Conservation (phyloP, 129 eudicot species). For the Escallonia rubra region DNA sequence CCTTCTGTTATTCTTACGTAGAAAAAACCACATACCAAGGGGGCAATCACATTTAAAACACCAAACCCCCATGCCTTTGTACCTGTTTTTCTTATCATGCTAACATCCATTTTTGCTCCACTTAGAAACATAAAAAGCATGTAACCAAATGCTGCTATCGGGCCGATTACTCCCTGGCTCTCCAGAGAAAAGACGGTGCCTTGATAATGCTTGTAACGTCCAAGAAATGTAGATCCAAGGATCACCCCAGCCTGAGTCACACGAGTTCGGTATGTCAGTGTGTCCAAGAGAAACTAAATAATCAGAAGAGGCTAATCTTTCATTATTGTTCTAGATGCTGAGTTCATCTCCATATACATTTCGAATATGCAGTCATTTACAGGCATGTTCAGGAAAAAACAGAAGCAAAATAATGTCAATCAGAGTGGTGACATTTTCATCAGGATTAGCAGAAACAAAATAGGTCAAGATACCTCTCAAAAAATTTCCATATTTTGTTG, state of each 20-base stretch:
- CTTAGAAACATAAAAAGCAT: conserved; percentile 12
- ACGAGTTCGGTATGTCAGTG: too few relatives aligned
- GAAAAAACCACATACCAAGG: background rate
- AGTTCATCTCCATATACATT: too few relatives aligned
- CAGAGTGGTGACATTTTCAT: too few relatives aligned
- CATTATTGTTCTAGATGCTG: too few relatives aligned
- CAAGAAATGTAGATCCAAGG: conserved; percentile 20
- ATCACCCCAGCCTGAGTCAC: conserved; percentile 20
- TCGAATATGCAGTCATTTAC: too few relatives aligned
- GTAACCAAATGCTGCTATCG: conserved; percentile 10
- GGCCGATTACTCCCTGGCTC: background rate
- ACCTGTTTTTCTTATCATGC: conserved; percentile 17
- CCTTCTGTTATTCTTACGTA: background rate
- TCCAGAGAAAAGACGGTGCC: conserved; percentile 5
- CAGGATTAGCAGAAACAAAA: too few relatives aligned
- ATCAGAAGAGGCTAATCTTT: too few relatives aligned
- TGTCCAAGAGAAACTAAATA: too few relatives aligned
- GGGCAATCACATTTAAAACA: background rate
- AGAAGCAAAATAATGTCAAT: too few relatives aligned
- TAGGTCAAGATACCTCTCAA: too few relatives aligned
- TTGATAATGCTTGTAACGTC: background rate
- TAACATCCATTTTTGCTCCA: conserved; percentile 17
- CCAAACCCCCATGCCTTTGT: conserved; percentile 14
- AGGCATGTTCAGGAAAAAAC: too few relatives aligned
- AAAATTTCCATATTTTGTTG: too few relatives aligned